phyloP scores from a whole-genome alignment of 176 grass and related monocot species.

The Ananas comosus region DNA sequence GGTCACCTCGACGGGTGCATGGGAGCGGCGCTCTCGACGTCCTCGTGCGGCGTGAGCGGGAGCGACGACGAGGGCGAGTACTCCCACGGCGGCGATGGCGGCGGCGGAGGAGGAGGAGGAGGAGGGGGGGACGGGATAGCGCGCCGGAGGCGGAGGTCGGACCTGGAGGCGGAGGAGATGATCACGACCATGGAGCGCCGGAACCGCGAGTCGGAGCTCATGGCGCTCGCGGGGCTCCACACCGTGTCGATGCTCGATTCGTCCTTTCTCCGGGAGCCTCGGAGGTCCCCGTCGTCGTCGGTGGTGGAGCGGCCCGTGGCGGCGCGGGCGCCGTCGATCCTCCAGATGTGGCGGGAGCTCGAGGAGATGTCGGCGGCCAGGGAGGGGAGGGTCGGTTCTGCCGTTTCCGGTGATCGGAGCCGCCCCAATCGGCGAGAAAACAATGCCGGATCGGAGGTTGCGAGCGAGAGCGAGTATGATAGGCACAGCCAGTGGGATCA shows the following conservation, averaged over 20 bases:
- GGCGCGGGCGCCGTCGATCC: conserved; percentile 28
- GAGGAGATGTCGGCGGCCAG: conserved; percentile 38
- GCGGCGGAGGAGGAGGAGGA: conserved; percentile 14
- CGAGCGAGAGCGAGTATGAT: conserved; percentile 4
- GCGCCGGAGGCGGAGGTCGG: conserved; percentile 31
- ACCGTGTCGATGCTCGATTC: conserved; percentile 81
- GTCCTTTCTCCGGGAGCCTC: conserved; percentile 45
- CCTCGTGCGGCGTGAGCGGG: conserved; percentile 34
- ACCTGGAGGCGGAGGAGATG: conserved; percentile 73
- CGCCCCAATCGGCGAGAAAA: neutral
- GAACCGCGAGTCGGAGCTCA: conserved; percentile 81
- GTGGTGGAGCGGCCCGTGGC: conserved; percentile 23
- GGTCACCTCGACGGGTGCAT: conserved; percentile 86
- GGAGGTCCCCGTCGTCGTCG: conserved; percentile 1
- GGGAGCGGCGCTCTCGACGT: conserved; percentile 49
- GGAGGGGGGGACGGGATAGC: conserved; percentile 35
- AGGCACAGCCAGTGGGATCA: neutral
- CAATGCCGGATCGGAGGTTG: neutral
- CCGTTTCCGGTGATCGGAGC: conserved; percentile 3
- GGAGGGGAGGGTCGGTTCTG: conserved; percentile 3
- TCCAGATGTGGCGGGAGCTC: conserved; percentile 96
- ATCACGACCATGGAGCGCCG: conserved; percentile 81
- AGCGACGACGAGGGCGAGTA: conserved; percentile 1
- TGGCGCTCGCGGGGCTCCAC: conserved; percentile 75
- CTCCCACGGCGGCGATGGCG: conserved; percentile 5